A percentile compares a stretch with the other conserved stretches of the same genome.
phyloP scores from a whole-genome alignment of 1,284 basidiomycete species.

The Malassezia caprae region DNA sequence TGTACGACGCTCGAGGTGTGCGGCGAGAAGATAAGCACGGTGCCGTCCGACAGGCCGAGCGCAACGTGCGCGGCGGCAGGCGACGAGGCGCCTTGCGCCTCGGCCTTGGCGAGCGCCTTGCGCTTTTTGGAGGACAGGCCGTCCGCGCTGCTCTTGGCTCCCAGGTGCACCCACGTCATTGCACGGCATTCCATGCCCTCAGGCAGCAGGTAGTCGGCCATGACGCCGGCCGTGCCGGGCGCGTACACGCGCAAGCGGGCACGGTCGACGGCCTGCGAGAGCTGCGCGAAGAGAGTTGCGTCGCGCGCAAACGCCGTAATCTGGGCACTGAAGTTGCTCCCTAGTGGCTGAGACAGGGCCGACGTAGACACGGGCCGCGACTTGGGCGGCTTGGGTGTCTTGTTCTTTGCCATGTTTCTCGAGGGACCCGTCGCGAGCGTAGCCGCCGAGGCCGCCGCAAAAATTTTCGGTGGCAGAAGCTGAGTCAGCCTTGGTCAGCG shows the following conservation, averaged over 20 bases:
- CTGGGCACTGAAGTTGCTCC: slow-evolving; percentile 50
- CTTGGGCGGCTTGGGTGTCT: slow-evolving; percentile 32
- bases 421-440: background rate
- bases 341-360: slow-evolving; percentile 55
- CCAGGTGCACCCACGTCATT: slow-evolving; percentile 6
- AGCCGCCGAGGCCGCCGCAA: background rate
- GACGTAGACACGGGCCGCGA: slow-evolving; percentile 51
- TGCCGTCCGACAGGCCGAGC: slow-evolving; percentile 32
- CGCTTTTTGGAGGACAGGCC: slow-evolving; percentile 22
- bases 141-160: background rate
- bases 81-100: slow-evolving; percentile 7
- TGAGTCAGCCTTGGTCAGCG: slow-evolving; percentile 1
- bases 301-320: slow-evolving; percentile 60
- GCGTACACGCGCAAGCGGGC: slow-evolving; percentile 62
- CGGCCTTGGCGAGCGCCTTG: slow-evolving; percentile 23
- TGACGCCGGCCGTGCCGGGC: slow-evolving; percentile 53
- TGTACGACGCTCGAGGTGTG: slow-evolving; percentile 30
- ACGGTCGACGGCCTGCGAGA: slow-evolving; percentile 63
- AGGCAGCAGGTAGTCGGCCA: slow-evolving; percentile 51
- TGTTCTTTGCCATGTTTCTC: slow-evolving; percentile 27
- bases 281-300: slow-evolving; percentile 57
- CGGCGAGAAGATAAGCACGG: slow-evolving; percentile 34
- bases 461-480: background rate
- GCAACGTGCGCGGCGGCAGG: slow-evolving; percentile 27
- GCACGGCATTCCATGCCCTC: slow-evolving; percentile 2